Base-by-base conservation (phyloP, 2,329 filamentous ascomycete genomes). In the Fulvia fulva region DNA sequence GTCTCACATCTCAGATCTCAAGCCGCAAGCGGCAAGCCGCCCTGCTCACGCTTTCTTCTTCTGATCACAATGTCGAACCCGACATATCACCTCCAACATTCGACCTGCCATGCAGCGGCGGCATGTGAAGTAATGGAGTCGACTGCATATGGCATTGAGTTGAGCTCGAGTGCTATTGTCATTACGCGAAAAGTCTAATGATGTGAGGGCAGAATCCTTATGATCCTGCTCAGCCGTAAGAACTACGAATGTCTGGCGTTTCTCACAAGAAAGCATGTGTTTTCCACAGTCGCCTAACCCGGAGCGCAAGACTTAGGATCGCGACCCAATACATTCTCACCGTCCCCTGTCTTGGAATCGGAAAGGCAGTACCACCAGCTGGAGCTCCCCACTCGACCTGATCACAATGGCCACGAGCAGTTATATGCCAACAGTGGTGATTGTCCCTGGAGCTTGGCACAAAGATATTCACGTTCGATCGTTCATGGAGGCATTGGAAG, bases 401-500 rank as follows among this genome's bases (percentile, higher is more conserved):
- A n/a, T 41, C 5, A 41, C 14, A 41, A 6, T 41, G 37, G 37
- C 37, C n/a, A 6, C 37, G 16, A 41, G 1, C 16, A 19, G 19
- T 19, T 14, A 19, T n/a, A 41, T n/a, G 37, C 37, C 37, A 22
- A 56, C 46, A n/a, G 19, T 56, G 5, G 46, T 32, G 14, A 51
- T 56, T 21, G 32, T 56, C 12, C 53, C 53, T 3, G 53, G 45
- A 28, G 53, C 53, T 16, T 56, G 53, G 54, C 54, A 57, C 26
- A 54, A 30, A 37, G 8, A 50, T 8, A 28, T 57, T 25, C 58
- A 61, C 34, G 28, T 55, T 8, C 55, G 51, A 28, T 50, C 58
- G n/a, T 26, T 55, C 21, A 41, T 57, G 6, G 51, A 57, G 19
- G 51, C 32, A 8, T 21, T 55, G 8, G 21, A 49, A 22, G 12